Evolutionary conservation across 1,284 basidiomycete species (phyloP), one percentile per base, ranked within the genome.

Genomic region (Phellopilus nigrolimitatus): DNA sequence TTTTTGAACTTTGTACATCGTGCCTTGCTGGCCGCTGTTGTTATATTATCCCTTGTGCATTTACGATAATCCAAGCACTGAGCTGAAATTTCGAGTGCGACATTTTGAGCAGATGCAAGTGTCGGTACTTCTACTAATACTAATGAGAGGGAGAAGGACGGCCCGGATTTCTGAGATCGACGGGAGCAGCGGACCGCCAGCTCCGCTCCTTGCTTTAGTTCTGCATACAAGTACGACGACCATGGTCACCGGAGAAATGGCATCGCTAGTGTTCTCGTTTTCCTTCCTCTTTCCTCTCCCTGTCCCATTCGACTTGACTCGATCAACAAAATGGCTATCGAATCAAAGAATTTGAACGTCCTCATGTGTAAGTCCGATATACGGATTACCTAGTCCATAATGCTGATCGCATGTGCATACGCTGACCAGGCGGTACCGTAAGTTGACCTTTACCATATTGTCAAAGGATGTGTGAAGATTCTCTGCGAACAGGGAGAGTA

Each of bases 401-500:
- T 44, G 37, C 30, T 46, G 21, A 46, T 43, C 22, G 19, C n/a
- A 15, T 21, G 3, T 21, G 28, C 25, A n/a, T 42, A 38, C 28
- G 39, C 36, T 40, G 30, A 22, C 25, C 36, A 85, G 84, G 84
- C 64, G 84, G 84, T 60, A 83, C 84, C 55, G 81, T 81, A 64
- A 61, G 75, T 66, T 24, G 19, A 36, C 31, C 25, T 38, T 36
- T 40, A 27, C 39, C 10, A 17, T 21, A n/a, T 34, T 49, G 21
- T 25, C n/a, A 19, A 22, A 40, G 27, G 33, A 47, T 42, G 44
- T 2, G 12, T 48, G 19, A 21, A 15, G 24, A 30, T 37, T 46
- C 12, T 44, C 30, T 48, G 28, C 27, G 31, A 56, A 53, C 47
- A 86, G 84, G 88, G 88, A 43, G 88, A 94, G 72, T 95, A 95